Base-by-base conservation (phyloP, 257 asterid species). In the Petunia secreta region DNA sequence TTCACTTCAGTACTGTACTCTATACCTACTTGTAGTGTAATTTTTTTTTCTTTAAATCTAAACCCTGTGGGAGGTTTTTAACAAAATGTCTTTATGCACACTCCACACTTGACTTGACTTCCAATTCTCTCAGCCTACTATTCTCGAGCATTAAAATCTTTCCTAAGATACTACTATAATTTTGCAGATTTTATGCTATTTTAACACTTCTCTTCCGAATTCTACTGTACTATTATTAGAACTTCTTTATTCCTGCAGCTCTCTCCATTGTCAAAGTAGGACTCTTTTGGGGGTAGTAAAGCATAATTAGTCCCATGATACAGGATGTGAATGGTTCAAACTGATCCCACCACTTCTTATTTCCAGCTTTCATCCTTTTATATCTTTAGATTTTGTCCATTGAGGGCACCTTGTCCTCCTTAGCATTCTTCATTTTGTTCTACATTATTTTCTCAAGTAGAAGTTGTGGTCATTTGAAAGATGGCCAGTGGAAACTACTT, bases 111-210 rank as follows among this genome's bases (percentile, higher is more conserved):
- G 63, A 58, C 10, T n/a, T 58, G 37, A 58, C 63, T 58, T n/a
- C 63, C 63, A 58, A 15, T 58, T 54, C n/a, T 16, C 59, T 13
- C 25, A 15, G 4, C 59, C 59, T n/a, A 1, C 5, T 8, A 58
- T 58, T 15, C 10, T 15, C n/a, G 34, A 9, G 6, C 63, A 58
- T 58, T n/a, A 58, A 58, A n/a, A 58, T 58, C 37, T 58, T 58
- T n/a, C 63, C 63, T n/a, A n/a, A 58, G n/a, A n/a, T 58, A 58
- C 63, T 58, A 58, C 63, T 58, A n/a, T n/a, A 14, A 58, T 8
- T n/a, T 58, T 58, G 3, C 63, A 58, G 9, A 58, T 58, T 58
- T 58, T n/a, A n/a, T 58, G 6, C 36, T 58, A n/a, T 5, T 54
- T 5, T 54, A 15, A 54, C 16, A 58, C 34, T 58, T 58, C 63